phyloP scores from a whole-genome alignment of 108 stramenopile genomes.

The Nitzschia sp. region DNA sequence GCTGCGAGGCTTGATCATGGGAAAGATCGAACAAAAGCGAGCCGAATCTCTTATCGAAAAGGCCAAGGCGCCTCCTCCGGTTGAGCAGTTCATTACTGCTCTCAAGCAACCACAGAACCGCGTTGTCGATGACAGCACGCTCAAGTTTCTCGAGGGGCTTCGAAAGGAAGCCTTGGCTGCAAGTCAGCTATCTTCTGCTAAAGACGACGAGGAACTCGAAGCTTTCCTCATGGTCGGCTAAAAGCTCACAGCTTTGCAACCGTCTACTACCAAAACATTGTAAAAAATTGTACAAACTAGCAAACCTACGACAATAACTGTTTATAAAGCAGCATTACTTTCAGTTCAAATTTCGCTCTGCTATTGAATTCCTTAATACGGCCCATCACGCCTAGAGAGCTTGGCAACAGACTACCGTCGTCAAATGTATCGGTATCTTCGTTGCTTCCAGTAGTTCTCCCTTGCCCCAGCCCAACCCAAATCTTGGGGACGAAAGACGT shows the following conservation, averaged over 20 bases:
- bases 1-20: slow-evolving; percentile 31
- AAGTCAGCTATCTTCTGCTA: background rate
- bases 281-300: background rate
- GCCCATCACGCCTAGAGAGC: no score
- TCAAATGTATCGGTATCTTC: no score
- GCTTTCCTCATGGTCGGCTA: background rate
- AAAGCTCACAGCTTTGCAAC: no score
- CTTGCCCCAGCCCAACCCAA: no score
- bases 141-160: background rate
- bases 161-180: background rate
- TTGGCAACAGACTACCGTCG: no score
- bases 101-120: slow-evolving; percentile 22
- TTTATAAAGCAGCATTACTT: background rate
- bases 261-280: background rate
- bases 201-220: background rate
- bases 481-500: no score
- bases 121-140: background rate
- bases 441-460: no score
- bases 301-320: background rate
- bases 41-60: background rate
- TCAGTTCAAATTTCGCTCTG: no score
- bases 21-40: background rate
- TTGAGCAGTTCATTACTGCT: background rate
- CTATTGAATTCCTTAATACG: no score
- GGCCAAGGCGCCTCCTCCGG: background rate